Evolutionary conservation across 2,329 filamentous ascomycete species (phyloP).

Genomic region (Pseudodiploospora longispora): DNA sequence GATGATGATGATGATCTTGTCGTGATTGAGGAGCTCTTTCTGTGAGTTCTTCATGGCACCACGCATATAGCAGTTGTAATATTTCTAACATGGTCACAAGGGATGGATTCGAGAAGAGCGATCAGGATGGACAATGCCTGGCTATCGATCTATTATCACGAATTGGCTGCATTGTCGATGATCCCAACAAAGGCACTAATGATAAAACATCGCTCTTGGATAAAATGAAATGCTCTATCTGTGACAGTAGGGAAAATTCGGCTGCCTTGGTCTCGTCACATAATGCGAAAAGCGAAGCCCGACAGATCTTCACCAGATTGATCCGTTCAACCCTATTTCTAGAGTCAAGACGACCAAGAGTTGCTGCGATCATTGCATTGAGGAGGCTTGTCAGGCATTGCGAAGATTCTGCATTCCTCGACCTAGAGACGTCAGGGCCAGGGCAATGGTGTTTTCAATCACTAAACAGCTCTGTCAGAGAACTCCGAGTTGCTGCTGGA

Average conservation of each 20-base stretch:
- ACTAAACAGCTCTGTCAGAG: constrained; percentile 74
- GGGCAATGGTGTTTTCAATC: constrained; percentile 78
- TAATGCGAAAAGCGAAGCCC: constrained; percentile 27
- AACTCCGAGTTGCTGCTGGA: constrained; percentile 74
- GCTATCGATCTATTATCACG: constrained; percentile 48
- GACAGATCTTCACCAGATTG: constrained; percentile 38
- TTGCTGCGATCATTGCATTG: constrained; percentile 65
- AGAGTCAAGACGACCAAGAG: constrained; percentile 51
- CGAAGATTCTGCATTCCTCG: constrained; percentile 48
- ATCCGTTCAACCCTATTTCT: constrained; percentile 37
- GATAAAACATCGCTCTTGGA: not conserved
- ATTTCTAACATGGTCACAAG: constrained; percentile 20
- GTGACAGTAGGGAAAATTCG: constrained; percentile 10
- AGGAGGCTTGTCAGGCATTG: constrained; percentile 63
- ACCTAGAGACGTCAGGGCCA: constrained; percentile 57
- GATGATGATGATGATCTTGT: constrained; percentile 17
- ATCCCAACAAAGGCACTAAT: not conserved
- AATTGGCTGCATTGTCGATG: constrained; percentile 25
- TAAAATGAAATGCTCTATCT: constrained; percentile 16
- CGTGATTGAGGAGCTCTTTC: constrained; percentile 28
- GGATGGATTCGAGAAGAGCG: constrained; percentile 34
- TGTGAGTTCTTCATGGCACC: constrained; percentile 33
- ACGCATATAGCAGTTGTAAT: not conserved
- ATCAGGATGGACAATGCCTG: constrained; percentile 42
- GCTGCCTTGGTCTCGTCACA: constrained; percentile 2